A percentile compares a stretch with the other conserved stretches of the same genome.
phyloP scores from a whole-genome alignment of 2,329 filamentous ascomycete genomes.

The Didymella lethalis region DNA sequence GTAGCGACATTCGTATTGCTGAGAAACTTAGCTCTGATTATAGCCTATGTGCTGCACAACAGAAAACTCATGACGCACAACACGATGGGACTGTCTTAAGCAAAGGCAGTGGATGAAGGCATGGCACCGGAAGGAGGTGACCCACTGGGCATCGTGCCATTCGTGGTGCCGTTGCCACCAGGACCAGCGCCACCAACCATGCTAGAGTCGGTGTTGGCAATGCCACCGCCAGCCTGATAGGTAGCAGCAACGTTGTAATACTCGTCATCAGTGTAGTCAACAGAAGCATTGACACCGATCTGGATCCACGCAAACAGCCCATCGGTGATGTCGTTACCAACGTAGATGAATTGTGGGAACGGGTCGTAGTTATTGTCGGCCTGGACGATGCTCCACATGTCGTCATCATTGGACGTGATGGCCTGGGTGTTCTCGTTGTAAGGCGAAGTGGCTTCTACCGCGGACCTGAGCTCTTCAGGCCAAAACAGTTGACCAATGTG shows the following conservation, averaged over 20 bases:
- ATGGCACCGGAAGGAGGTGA: constrained; percentile 25
- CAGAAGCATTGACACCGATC: constrained; percentile 36
- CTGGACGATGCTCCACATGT: constrained; percentile 39
- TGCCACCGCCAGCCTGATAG: constrained; percentile 33
- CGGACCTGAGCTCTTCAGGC: constrained; percentile 49
- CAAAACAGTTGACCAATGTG: constrained; percentile 58
- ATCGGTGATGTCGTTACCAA: constrained; percentile 32
- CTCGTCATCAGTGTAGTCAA: constrained; percentile 29
- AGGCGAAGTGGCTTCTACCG: constrained; percentile 49
- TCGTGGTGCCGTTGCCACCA: not conserved
- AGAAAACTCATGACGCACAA: not conserved
- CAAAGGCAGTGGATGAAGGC: constrained; percentile 9
- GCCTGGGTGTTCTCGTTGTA: constrained; percentile 50
- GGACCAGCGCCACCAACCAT: constrained; percentile 12
- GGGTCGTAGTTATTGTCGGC: constrained; percentile 36
- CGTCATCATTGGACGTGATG: constrained; percentile 33
- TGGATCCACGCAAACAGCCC: constrained; percentile 39
- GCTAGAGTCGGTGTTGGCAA: constrained; percentile 23
- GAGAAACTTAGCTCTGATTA: not conserved
- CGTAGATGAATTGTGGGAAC: constrained; percentile 35
- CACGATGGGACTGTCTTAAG: not conserved
- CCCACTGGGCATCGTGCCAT: constrained; percentile 26
- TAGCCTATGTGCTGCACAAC: not conserved
- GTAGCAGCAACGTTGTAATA: constrained; percentile 32
- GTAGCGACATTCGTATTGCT: not conserved